Conservation (phyloP, 768 basidiomycete genomes). For the Boletales sp. region DNA sequence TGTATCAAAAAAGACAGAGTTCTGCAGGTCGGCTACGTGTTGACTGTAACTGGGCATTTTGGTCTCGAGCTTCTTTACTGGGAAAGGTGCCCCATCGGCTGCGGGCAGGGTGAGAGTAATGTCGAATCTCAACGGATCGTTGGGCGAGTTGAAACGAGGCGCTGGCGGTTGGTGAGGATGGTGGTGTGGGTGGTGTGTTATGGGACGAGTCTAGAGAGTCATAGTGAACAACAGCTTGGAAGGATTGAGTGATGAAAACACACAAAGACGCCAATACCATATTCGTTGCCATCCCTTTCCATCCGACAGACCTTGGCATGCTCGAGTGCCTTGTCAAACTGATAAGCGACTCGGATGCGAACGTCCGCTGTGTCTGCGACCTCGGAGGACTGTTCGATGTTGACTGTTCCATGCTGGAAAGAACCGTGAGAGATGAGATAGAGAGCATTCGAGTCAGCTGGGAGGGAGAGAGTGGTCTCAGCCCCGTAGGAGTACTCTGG, state of each 20-base stretch:
- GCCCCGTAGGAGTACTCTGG: constrained; percentile 22
- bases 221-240: neutral
- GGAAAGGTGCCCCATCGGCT: constrained; percentile 17
- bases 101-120: constrained; percentile 38
- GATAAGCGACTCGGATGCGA: constrained; percentile 24
- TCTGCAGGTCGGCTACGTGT: constrained; percentile 31
- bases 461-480: constrained; percentile 26
- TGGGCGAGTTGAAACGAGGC: no score
- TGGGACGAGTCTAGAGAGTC: constrained; percentile 31
- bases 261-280: constrained; percentile 36
- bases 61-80: constrained; percentile 43
- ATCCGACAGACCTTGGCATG: constrained; percentile 29
- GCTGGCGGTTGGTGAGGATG: no score
- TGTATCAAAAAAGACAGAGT: constrained; percentile 34
- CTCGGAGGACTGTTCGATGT: constrained; percentile 29
- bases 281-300: constrained; percentile 18
- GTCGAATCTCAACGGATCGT: constrained; percentile 30
- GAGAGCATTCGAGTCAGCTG: constrained; percentile 27
- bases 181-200: neutral
- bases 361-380: constrained; percentile 29
- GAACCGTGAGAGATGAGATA: constrained; percentile 30
- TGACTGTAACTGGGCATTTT: constrained; percentile 39
- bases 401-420: constrained; percentile 25
- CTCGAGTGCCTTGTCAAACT: constrained; percentile 13
- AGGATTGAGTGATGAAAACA: constrained; percentile 1